phyloP scores from a whole-genome alignment of 441 rosid genomes.

The Adansonia grandidieri region DNA sequence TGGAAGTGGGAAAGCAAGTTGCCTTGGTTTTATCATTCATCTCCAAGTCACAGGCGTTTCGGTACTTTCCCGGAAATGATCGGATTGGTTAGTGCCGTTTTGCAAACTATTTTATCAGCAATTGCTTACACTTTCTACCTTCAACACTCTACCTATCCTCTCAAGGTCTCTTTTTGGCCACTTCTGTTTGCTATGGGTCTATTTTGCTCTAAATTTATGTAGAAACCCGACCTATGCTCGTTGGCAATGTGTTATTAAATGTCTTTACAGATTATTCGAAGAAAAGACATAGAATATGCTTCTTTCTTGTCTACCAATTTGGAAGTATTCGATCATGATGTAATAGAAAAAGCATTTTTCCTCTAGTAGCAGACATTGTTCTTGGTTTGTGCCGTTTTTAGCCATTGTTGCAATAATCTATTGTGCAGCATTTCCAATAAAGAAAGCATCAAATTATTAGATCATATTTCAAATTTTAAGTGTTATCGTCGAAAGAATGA shows the following conservation, averaged over 20 bases:
- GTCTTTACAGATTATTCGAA: neutral
- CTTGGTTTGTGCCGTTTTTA: neutral
- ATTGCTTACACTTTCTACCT: slow-evolving; percentile 9
- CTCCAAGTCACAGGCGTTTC: neutral
- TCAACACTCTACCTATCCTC: neutral
- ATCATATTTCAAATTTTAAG: neutral
- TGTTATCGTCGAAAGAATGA: neutral
- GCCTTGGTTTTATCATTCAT: neutral
- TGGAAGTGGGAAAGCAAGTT: slow-evolving; percentile 14
- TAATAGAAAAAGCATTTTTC: neutral
- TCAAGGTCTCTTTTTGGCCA: slow-evolving; percentile 2
- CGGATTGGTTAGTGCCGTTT: neutral
- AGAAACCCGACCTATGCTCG: neutral
- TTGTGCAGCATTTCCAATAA: neutral
- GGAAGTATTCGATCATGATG: neutral
- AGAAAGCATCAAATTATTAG: neutral
- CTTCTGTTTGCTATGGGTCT: slow-evolving; percentile 16
- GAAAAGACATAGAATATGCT: neutral
- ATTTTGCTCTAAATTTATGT: neutral
- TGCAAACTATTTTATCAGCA: neutral
- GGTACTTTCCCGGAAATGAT: slow-evolving; percentile 1
- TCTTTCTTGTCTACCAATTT: slow-evolving; percentile 15
- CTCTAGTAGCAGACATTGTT: neutral
- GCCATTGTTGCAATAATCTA: neutral
- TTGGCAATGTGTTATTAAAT: neutral